Conservation (phyloP, 192 early-diverging fungal genomes). For the Pilobolus umbonatus region DNA sequence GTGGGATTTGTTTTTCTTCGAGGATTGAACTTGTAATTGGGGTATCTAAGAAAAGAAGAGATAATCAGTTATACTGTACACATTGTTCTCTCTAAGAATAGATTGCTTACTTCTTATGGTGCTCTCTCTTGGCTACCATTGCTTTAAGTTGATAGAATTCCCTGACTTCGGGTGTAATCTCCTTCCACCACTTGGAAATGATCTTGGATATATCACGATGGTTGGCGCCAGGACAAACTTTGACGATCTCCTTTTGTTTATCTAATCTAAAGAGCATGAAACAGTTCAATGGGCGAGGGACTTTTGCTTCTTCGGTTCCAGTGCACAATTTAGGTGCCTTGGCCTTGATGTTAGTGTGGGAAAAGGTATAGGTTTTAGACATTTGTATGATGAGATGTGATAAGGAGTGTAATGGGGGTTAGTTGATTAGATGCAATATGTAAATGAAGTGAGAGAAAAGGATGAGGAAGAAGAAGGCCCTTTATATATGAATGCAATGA, state of each 20-base stretch:
- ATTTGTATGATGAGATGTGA: too few relatives aligned
- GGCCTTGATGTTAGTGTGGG: too few relatives aligned
- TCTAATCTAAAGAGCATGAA: conserved; percentile 60
- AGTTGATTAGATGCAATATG: too few relatives aligned
- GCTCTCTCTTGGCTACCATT: conserved; percentile 41
- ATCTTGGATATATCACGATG: conserved; percentile 59
- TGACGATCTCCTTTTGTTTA: conserved; percentile 50
- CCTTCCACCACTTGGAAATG: conserved; percentile 56
- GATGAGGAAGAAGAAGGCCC: too few relatives aligned
- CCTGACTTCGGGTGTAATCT: conserved; percentile 45
- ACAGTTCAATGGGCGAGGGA: conserved; percentile 54
- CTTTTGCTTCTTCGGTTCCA: too few relatives aligned
- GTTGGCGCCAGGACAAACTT: conserved; percentile 42
- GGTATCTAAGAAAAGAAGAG: conserved; percentile 14
- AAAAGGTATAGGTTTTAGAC: too few relatives aligned
- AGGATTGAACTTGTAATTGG: conserved; percentile 21
- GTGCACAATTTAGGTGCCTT: too few relatives aligned
- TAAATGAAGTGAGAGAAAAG: too few relatives aligned
- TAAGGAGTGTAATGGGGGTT: too few relatives aligned
- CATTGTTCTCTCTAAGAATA: background rate
- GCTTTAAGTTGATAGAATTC: conserved; percentile 46
- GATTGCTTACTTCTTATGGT: conserved; percentile 30
- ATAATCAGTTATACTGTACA: background rate
- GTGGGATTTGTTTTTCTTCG: background rate
- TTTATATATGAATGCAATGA: too few relatives aligned